phyloP scores from a whole-genome alignment of 1,284 basidiomycete genomes.

The Sparassis latifolia region DNA sequence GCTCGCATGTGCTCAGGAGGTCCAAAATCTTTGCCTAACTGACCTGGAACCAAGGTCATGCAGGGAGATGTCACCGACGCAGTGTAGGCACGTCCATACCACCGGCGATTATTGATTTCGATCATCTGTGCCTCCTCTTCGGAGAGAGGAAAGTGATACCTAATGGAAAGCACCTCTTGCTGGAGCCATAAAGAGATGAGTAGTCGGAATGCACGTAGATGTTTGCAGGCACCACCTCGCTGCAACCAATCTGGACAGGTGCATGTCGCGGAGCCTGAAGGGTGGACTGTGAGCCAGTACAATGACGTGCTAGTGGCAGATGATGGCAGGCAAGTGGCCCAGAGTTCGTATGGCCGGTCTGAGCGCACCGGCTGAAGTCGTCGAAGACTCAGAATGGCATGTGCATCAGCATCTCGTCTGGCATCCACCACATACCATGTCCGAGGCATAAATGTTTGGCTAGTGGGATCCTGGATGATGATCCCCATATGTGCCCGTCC shows the following conservation, averaged over 20 bases:
- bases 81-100: too few relatives aligned
- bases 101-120: too few relatives aligned
- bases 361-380: background rate
- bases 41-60: too few relatives aligned
- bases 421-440: conserved; percentile 5
- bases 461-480: background rate
- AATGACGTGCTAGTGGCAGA: background rate
- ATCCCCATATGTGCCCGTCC: background rate
- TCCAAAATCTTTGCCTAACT: too few relatives aligned
- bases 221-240: conserved; percentile 26
- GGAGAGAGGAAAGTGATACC: too few relatives aligned
- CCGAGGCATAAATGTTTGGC: background rate
- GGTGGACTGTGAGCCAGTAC: background rate
- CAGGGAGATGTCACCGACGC: too few relatives aligned
- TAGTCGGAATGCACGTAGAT: conserved; percentile 17
- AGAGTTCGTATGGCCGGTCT: background rate
- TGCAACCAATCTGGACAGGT: conserved; percentile 21
- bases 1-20: too few relatives aligned
- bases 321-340: conserved; percentile 5
- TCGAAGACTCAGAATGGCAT: background rate
- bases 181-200: too few relatives aligned
- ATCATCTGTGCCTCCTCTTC: too few relatives aligned
- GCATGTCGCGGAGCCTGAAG: conserved; percentile 7
- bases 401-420: background rate
- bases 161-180: too few relatives aligned